These are phyloP conservation scores for Eucalyptus camaldulensis DNA, from an alignment of 345 rosid genomes.

Conservation along the genomic window DNA sequence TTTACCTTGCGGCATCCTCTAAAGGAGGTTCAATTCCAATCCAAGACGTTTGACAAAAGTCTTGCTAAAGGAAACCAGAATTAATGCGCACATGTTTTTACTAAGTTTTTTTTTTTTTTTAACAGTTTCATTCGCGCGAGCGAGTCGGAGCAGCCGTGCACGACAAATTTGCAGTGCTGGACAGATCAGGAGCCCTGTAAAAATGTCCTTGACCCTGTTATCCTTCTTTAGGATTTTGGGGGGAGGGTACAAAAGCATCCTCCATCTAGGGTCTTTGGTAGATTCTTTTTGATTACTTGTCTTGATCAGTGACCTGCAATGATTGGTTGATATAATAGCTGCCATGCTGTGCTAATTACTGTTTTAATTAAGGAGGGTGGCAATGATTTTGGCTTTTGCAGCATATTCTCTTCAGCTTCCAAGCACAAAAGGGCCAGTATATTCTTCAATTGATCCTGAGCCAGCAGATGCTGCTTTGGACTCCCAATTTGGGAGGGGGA, in stretches of 20 bases:
- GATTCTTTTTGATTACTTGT: not conserved
- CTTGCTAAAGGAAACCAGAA: not conserved
- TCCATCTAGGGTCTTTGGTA: not conserved
- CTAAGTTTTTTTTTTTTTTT: not conserved
- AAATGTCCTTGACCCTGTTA: not conserved
- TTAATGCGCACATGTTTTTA: not conserved
- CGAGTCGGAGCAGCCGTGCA: not conserved
- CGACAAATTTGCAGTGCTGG: not conserved
- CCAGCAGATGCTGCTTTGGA: not conserved
- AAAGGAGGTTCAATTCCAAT: not conserved
- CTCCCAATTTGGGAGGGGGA: not conserved
- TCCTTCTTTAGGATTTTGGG: not conserved
- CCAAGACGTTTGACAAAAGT: not conserved
- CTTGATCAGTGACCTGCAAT: not conserved
- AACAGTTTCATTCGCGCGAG: not conserved
- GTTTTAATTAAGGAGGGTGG: not conserved
- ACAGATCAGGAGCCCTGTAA: not conserved
- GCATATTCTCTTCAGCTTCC: slow-evolving; percentile 21
- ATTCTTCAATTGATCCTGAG: slow-evolving; percentile 11
- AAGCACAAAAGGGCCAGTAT: slow-evolving; percentile 5
- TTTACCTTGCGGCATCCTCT: not conserved
- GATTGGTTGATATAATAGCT: not conserved
- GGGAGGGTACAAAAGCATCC: not conserved
- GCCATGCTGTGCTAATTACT: not conserved
- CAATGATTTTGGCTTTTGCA: not conserved